These are phyloP conservation scores for Claviceps lovelessii DNA, from an alignment of 2,329 filamentous ascomycete species.

Conservation along the genomic window DNA sequence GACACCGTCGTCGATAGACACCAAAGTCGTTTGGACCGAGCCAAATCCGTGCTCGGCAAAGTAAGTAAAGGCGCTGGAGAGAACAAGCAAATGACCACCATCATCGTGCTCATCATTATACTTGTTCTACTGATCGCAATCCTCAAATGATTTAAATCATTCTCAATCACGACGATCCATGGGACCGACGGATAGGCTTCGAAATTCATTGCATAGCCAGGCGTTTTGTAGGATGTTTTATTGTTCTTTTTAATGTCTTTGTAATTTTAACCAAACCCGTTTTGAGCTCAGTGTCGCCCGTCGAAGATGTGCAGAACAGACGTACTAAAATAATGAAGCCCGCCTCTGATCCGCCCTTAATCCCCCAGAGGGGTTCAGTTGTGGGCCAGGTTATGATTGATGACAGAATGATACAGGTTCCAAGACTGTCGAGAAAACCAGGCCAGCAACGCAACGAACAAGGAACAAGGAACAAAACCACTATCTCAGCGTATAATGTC, in stretches of 20 bases:
- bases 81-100: conserved; percentile 73
- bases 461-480: background rate
- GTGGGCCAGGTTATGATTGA: background rate
- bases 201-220: background rate
- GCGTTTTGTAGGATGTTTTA: background rate
- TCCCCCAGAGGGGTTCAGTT: background rate
- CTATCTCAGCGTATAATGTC: conserved; percentile 51
- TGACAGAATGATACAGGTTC: no score
- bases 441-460: background rate
- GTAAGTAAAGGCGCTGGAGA: conserved; percentile 64
- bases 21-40: conserved; percentile 58
- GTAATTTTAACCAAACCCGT: background rate
- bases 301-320: background rate
- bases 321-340: no score
- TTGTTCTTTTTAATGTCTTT: background rate
- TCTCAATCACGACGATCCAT: background rate
- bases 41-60: conserved; percentile 54
- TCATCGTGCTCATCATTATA: conserved; percentile 70
- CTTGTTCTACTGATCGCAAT: conserved; percentile 71
- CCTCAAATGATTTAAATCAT: conserved; percentile 47
- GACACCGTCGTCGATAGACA: conserved; percentile 75
- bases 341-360: no score
- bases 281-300: background rate
- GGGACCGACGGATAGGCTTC: background rate
- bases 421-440: background rate